Conservation (phyloP, 2,329 filamentous ascomycete species). For the Neonectria faginata region DNA sequence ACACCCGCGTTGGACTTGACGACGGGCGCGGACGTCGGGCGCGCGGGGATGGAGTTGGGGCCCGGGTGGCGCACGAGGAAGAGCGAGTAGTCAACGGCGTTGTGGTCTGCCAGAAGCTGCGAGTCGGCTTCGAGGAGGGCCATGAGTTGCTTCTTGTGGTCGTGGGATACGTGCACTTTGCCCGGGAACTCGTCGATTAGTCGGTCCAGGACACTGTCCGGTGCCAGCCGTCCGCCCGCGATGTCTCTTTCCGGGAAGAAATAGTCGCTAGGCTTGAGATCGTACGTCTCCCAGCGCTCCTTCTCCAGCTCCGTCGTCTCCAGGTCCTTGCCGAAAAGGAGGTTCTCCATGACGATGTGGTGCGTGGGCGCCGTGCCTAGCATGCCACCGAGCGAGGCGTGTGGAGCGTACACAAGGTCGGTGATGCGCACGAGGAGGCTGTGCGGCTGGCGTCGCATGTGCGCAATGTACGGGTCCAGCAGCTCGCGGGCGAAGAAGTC, state of each 20-base stretch:
- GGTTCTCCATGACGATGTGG: constrained; percentile 83
- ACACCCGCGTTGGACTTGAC: constrained; percentile 42
- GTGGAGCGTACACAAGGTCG: constrained; percentile 71
- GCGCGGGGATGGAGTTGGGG: constrained; percentile 22
- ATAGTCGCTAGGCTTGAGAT: constrained; percentile 79
- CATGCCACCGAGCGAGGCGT: constrained; percentile 68
- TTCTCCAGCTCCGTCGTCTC: constrained; percentile 50
- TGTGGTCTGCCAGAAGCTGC: constrained; percentile 68
- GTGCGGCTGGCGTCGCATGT: constrained; percentile 70
- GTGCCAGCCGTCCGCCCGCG: constrained; percentile 70
- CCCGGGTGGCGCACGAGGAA: constrained; percentile 69
- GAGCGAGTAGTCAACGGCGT: constrained; percentile 81
- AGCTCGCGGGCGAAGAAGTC: constrained; percentile 76
- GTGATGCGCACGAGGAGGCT: constrained; percentile 78
- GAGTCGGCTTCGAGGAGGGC: constrained; percentile 71
- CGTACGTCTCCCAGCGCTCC: constrained; percentile 74
- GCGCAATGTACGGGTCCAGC: constrained; percentile 71
- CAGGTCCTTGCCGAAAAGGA: constrained; percentile 70
- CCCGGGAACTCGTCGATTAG: constrained; percentile 76
- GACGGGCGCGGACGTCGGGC: constrained; percentile 53
- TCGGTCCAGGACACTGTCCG: constrained; percentile 72
- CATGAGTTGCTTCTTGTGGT: constrained; percentile 68
- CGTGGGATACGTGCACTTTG: constrained; percentile 68
- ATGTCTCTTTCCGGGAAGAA: constrained; percentile 82
- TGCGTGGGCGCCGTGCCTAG: constrained; percentile 73